Base-by-base conservation (phyloP, 2,329 filamentous ascomycete genomes). In the Thelonectria rubi region DNA sequence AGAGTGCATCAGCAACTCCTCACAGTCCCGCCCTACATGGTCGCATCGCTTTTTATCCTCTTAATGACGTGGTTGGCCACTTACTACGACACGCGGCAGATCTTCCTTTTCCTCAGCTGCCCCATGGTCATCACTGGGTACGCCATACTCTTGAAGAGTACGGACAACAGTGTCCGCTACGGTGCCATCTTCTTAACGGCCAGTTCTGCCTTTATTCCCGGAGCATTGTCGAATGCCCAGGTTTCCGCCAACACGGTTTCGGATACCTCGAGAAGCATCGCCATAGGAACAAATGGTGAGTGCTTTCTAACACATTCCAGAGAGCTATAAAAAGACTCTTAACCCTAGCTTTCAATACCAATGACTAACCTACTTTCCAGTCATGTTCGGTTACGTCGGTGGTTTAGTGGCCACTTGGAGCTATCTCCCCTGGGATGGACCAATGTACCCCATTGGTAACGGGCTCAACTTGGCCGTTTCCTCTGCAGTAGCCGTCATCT, bases 11-110 rank as follows among this genome's bases (percentile, higher is more conserved):
- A 91, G 73, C 90, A 92, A 76, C 84, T 92, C 0, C 84, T 84
- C 66, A 91, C 89, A 0, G 89, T 91, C 0, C 89, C 89, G 0
- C 89, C 89, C 0, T 92, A 91, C 70, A 74, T 88, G 1, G 84
- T 91, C 0, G 89, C 88, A 1, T 87, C 80, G 1, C 85, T 90
- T 72, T 88, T 88, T 74, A 87, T 85, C 0, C 63, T 91, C 0
- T 70, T 84, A 2, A 76, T 90, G 37, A 86, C 87, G 0, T 85
- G 82, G 68, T 70, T 87, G 11, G 85, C 82, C 65, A 89, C 84
- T 82, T 79, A 81, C n/a, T 76, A 82, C 62, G 86, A 91, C 70
- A 77, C 76, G 2, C 82, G 89, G 17, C 80, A 83, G 55, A 78
- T 88, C 64, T 86, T 90, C 76, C 83, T 91, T 71, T 83, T 90